Base-by-base conservation (phyloP, 768 basidiomycete genomes). In the Wakefieldia striispora region DNA sequence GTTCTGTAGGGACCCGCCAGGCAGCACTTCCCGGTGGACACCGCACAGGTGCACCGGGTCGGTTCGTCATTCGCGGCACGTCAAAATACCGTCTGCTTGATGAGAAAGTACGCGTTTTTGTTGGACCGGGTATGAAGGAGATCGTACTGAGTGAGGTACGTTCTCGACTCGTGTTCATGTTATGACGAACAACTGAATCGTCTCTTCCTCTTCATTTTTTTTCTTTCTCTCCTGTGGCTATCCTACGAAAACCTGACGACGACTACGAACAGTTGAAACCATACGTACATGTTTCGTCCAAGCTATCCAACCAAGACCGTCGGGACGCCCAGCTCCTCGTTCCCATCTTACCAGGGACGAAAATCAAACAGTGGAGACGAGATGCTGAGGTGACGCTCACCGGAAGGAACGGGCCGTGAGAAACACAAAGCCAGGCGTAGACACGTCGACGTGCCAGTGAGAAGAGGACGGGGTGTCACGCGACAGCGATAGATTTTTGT, bases 1-100 rank as follows among this genome's bases (percentile, higher is more conserved):
- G 4, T 2, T 43, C 21, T 27, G 11, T 57, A 93, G 91, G 92
- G 33, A 94, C 86, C 19, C 73, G 93, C 34, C 91, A 92, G 65
- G 86, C 93, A 0, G 77, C 74, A 50, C 81, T 93, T 24, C 90
- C 91, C 8, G 90, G 91, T 54, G 88, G 89, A 20, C 84, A 80
- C 63, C 82, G 92, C 39, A 95, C 91, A 1, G 92, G 91, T 51
- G 88, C 92, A 21, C 91, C 91, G 17, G 91, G 93, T 66, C 82
- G 85, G 65, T 89, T 92, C 68, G 83, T 91, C 43, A 71, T 90
- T 17, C 67, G 78, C 36, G 89, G 91, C 36, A 83, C 84, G 61
- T 76, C 86, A 36, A 90, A 92, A 65, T 94, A 93, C 68, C 75
- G 86, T 47, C 73, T 97, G 14, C 58, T 91, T 47, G 89, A 95